Conservation (phyloP, 306 rosid species). For the Neltuma alba region DNA sequence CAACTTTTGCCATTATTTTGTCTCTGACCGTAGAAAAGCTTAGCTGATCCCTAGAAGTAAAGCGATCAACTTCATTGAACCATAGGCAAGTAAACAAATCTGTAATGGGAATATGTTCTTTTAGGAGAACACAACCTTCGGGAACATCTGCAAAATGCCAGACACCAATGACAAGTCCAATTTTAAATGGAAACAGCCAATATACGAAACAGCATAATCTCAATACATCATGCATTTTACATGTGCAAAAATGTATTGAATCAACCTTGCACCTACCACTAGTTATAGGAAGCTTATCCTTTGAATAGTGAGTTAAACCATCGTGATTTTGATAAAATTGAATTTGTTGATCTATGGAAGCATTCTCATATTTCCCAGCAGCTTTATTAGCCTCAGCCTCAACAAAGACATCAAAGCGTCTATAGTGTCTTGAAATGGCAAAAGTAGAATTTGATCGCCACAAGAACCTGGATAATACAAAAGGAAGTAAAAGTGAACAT, state of each 20-base stretch:
- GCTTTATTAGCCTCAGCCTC: constrained; percentile 98
- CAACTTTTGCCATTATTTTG: constrained; percentile 74
- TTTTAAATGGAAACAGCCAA: constrained; percentile 18
- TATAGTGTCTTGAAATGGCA: constrained; percentile 95
- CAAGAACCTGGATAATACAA: constrained; percentile 69
- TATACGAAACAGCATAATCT: constrained; percentile 23
- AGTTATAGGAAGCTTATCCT: constrained; percentile 86
- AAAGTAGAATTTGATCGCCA: constrained; percentile 92
- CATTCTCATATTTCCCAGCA: constrained; percentile 87
- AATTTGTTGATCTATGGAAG: constrained; percentile 82
- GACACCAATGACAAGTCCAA: constrained; percentile 28
- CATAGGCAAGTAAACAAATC: constrained; percentile 92
- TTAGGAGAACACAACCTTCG: constrained; percentile 89
- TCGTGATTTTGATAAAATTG: constrained; percentile 73
- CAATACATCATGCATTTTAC: constrained; percentile 33
- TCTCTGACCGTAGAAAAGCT: constrained; percentile 94
- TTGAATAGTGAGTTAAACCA: constrained; percentile 82
- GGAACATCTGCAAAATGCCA: constrained; percentile 87
- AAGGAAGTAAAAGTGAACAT: constrained; percentile 26
- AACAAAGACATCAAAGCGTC: constrained; percentile 87
- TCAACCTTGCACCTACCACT: constrained; percentile 68
- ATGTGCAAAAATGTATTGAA: constrained; percentile 13
- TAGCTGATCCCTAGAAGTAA: constrained; percentile 94
- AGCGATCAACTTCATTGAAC: constrained; percentile 98
- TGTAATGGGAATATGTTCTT: constrained; percentile 93